phyloP scores from a whole-genome alignment of 768 basidiomycete genomes.

The Lactifluus pinguis region DNA sequence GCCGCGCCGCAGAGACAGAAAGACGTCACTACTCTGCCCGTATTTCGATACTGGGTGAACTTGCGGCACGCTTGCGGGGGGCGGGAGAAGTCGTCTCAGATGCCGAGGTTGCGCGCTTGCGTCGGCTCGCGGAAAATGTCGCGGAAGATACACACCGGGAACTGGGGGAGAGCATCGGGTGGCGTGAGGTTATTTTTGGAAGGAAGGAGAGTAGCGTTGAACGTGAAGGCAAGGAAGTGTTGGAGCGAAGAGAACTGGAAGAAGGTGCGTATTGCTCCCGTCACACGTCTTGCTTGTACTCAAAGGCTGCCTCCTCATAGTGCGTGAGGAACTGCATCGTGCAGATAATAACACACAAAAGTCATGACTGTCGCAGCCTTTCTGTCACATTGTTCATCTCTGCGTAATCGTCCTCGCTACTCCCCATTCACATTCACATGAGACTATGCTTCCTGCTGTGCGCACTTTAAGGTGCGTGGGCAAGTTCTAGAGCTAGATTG shows the following conservation, averaged over 20 bases:
- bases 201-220: slow-evolving; percentile 13
- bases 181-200: slow-evolving; percentile 14
- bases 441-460: too few species aligned
- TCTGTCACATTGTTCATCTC: not conserved
- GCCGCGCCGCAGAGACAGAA: slow-evolving; percentile 42
- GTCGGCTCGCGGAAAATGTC: slow-evolving; percentile 39
- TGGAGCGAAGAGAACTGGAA: slow-evolving; percentile 11
- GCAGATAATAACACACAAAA: not conserved
- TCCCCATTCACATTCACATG: too few species aligned
- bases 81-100: slow-evolving; percentile 36
- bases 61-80: slow-evolving; percentile 43
- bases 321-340: not conserved
- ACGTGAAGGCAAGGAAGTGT: slow-evolving; percentile 14
- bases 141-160: slow-evolving; percentile 10
- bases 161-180: slow-evolving; percentile 8
- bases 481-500: too few species aligned
- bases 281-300: too few species aligned
- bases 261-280: not conserved
- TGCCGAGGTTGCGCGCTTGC: slow-evolving; percentile 46
- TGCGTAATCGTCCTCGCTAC: not conserved
- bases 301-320: not conserved
- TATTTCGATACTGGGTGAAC: slow-evolving; percentile 52
- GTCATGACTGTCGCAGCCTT: not conserved
- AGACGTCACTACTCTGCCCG: slow-evolving; percentile 47
- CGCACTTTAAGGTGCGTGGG: too few species aligned